Base-by-base conservation (phyloP, 2,329 filamentous ascomycete species). In the Trichoderma polysporum region DNA sequence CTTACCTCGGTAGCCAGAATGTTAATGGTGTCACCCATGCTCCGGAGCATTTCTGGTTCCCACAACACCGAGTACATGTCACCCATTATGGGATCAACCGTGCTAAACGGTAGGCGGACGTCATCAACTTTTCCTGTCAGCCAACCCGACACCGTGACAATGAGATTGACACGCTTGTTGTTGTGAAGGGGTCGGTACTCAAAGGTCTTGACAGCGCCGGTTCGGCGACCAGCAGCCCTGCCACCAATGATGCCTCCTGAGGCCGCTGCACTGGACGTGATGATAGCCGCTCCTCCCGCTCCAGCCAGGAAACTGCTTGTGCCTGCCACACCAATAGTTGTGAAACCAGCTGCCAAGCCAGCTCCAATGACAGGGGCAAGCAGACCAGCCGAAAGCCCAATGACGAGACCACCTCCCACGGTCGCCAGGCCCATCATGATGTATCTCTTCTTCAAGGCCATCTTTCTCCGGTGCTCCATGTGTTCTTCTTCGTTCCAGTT, bases 41-140 rank as follows among this genome's bases (percentile, higher is more conserved):
- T 97, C 73, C 89, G 90, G 75, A 99, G 85, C 94, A 99, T 97
- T 76, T 99, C 95, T 3, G 95, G 96, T 78, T 99, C 95, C 94
- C 95, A 99, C 67, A 96, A 83, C 12, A 99, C 90, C 0, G 94
- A 97, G 80, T 99, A 99, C 17, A 99, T 89, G 76, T 99, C 95
- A 13, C 95, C 95, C 95, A 99, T 99, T 70, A 98, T 88, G 0
- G 96, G 93, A 77, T 99, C 94, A 7, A 99, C 91, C 0, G 96
- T 99, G 81, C 93, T 97, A 79, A 91, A 99, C 8, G 95, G 95
- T 74, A 99, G 80, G 68, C 95, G 91, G 58, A 99, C 94, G 77
- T 99, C 95, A 79, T 99, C 95, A 62, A 97, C 90, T 76, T 97
- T 98, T 74, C 96, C 95, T 47, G 93, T 97, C 91, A 99, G 96